phyloP scores from a whole-genome alignment of 2,329 filamentous ascomycete species.

The Colletotrichum scovillei region DNA sequence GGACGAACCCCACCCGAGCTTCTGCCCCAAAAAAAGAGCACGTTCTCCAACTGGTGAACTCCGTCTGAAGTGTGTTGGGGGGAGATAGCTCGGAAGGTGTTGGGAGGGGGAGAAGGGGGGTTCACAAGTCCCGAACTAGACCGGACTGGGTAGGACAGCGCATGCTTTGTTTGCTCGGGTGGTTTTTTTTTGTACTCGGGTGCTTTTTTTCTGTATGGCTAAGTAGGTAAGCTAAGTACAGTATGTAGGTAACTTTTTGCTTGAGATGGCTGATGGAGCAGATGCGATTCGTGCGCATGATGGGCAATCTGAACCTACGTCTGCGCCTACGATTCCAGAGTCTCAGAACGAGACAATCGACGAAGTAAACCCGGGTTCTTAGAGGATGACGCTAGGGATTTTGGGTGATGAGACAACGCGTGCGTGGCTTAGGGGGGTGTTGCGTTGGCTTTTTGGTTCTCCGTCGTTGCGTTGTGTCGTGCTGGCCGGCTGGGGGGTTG shows the following conservation, averaged over 20 bases:
- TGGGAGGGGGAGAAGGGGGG: not conserved
- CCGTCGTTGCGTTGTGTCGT: too few species aligned
- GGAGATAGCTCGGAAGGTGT: conserved; percentile 28
- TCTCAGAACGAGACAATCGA: conserved; percentile 22
- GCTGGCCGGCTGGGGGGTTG: not conserved
- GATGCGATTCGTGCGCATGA: not conserved
- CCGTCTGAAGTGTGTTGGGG: conserved; percentile 29
- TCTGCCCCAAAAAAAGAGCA: conserved; percentile 13
- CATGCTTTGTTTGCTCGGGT: not conserved
- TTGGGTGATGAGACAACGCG: not conserved
- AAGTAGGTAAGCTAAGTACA: too few species aligned
- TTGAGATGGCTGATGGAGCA: too few species aligned
- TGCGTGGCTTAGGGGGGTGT: not conserved
- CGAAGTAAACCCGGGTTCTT: conserved; percentile 30
- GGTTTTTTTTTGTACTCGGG: not conserved
- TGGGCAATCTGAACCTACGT: not conserved
- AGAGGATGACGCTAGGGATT: conserved; percentile 19
- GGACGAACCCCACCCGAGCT: conserved; percentile 13
- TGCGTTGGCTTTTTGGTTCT: too few species aligned
- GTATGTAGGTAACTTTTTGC: too few species aligned
- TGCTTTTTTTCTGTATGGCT: too few species aligned
- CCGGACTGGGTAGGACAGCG: conserved; percentile 17
- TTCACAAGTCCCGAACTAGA: not conserved
- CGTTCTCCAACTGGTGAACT: conserved; percentile 21
- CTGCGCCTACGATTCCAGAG: not conserved